Evolutionary conservation across 805 yeast species (phyloP), one percentile per base, ranked within the genome.

Genomic region (Myxozyma melibiosi): DNA sequence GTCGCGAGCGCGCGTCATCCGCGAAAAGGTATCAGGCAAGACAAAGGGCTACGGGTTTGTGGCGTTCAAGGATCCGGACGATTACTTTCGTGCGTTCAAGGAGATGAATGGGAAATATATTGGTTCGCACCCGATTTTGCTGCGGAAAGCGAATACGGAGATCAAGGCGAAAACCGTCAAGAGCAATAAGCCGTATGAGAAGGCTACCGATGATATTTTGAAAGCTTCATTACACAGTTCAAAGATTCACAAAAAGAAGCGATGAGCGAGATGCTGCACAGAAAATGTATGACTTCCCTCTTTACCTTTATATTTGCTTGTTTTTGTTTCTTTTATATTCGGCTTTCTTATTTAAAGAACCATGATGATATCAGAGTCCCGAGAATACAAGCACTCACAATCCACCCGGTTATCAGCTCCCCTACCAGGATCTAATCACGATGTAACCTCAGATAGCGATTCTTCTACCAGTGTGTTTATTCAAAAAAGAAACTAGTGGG

Each of bases 21-120:
- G 69, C 39, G 87, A 84, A 61, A 69, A 70, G 22, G 71, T 70
- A 30, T 73, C 79, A 0, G 75, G 73, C 7, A 78, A 76, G 60
- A 77, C 78, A 57, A 84, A 81, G 67, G 94, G 95, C 3, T 88
- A 74, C 68, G 95, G 90, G 6, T 88, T 87, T 69, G 85, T 87
- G 13, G 82, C 88, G 4, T 87, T 88, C 68, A 74, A 73, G 2
- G 78, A 78, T 58, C 71, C 91, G 0, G 81, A 83, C 20, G 92
- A 87, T 66, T 87, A 85, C 65, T 74, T 87, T 53, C 72, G 74
- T 50, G 90, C 91, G 2, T 87, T 84, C 71, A 84, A 82, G 67
- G 88, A 84, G 65, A 80, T 86, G 84, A 84, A 87, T 67, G 88
- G 89, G 25, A 85, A 85, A 66, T 86, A 84, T 64, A 78, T 88